A percentile compares a stretch with the other conserved stretches of the same genome.
These are phyloP conservation scores for Solanum phureja DNA, from an alignment of 257 asterid genomes.

Conservation along the genomic window DNA sequence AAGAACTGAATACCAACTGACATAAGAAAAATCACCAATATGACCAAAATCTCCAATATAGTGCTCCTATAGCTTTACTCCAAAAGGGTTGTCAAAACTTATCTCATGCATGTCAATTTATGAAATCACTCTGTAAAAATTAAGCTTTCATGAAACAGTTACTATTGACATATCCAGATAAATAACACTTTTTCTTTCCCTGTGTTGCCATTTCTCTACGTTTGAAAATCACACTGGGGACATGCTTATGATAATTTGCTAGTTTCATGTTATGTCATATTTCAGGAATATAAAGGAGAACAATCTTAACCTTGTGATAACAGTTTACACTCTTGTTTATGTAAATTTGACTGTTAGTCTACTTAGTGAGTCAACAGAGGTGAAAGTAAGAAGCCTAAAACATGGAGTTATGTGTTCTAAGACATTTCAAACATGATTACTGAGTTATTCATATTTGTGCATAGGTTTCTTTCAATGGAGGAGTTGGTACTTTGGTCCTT, in stretches of 20 bases:
- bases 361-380: neutral
- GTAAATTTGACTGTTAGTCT: neutral
- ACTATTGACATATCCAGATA: neutral
- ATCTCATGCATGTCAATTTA: neutral
- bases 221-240: neutral
- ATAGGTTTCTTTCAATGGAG: conserved; percentile 77
- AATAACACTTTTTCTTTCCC: neutral
- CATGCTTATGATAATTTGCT: neutral
- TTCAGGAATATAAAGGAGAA: neutral
- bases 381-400: neutral
- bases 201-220: neutral
- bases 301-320: neutral
- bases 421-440: neutral
- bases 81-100: neutral
- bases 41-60: neutral
- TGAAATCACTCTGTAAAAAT: neutral
- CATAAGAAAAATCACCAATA: neutral
- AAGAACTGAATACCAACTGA: neutral
- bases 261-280: neutral
- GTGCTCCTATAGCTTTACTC: neutral
- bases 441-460: conserved; percentile 18
- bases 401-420: neutral
- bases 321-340: neutral
- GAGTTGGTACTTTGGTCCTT: conserved; percentile 75
- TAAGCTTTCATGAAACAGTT: neutral